A percentile compares a stretch with the other conserved stretches of the same genome.
phyloP scores from a whole-genome alignment of 495 filamentous ascomycete genomes.

The Achaetomiella virescens region DNA sequence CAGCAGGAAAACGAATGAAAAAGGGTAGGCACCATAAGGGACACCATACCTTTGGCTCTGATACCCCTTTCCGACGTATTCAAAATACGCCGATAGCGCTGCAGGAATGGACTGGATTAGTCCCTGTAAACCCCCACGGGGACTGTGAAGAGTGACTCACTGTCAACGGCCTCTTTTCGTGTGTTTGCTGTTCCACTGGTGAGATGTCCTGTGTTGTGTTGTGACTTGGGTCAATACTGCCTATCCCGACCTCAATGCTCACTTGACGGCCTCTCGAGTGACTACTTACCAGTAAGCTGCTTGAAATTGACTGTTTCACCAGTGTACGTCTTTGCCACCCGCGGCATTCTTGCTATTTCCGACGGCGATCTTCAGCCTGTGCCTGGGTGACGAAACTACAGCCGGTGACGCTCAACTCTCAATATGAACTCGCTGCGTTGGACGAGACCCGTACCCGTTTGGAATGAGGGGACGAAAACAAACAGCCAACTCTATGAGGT shows the following conservation, averaged over 20 bases:
- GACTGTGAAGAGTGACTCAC: conserved; percentile 18
- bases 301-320: conserved; percentile 22
- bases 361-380: not conserved
- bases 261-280: too few relatives aligned
- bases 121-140: too few relatives aligned
- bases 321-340: not conserved
- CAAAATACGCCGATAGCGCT: conserved; percentile 26
- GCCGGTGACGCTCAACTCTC: too few relatives aligned
- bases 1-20: conserved; percentile 8
- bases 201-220: conserved; percentile 14
- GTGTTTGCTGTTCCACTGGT: conserved; percentile 8
- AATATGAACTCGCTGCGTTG: not conserved
- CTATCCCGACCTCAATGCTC: too few relatives aligned
- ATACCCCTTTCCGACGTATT: conserved; percentile 15
- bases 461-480: not conserved
- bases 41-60: conserved; percentile 15
- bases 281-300: conserved; percentile 23
- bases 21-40: not conserved
- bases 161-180: conserved; percentile 29
- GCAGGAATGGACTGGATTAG: conserved; percentile 52
- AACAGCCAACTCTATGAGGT: not conserved
- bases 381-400: not conserved
- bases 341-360: conserved; percentile 16
- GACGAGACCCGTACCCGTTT: not conserved
- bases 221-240: conserved; percentile 6